Base-by-base conservation (phyloP, 768 basidiomycete genomes). In the Phallus indusiatus region DNA sequence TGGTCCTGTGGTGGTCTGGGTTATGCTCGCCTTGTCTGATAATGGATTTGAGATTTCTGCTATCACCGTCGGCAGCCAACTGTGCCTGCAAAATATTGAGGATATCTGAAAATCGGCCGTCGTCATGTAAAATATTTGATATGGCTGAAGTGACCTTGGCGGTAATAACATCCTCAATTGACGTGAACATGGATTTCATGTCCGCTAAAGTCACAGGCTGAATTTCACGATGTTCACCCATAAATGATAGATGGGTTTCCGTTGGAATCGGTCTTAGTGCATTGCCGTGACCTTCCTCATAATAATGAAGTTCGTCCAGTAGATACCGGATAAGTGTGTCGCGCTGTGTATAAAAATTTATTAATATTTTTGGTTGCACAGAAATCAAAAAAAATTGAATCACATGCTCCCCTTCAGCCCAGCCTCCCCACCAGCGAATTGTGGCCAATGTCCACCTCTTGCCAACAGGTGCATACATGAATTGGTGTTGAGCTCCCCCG, bases 391-490 rank as follows among this genome's bases (percentile, higher is more conserved):
- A 51, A 11, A 16, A 24, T 21, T 36, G 5, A 54, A 6, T 33
- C 34, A 28, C 21, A 54, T 24, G 53, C 20, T 54, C 28, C n/a
- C 53, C 21, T 28, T 54, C 53, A 50, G 21, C 46, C 37, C 33
- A 28, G 17, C 22, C 20, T 0, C 74, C 76, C 74, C 75, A 77
- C 75, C 74, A 76, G 8, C 64, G 64, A 6, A 75, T 67, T 1
- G 48, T 63, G 6, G 54, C 63, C n/a, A 77, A 60, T 0, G 72
- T 65, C 75, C 76, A 78, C 5, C 68, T 62, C 48, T 71, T 51
- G 0, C 69, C 67, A 4, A 70, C 12, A 0, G 70, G 74, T 0
- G 73, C 72, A 55, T 62, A 70, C 65, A 75, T 75, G 54, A 76
- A 72, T 0, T 67, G 64, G 61, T 76, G 74, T 54, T 75, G 73